These are phyloP conservation scores for Cyclotella cryptica DNA, from an alignment of 108 stramenopile genomes.

Conservation along the genomic window DNA sequence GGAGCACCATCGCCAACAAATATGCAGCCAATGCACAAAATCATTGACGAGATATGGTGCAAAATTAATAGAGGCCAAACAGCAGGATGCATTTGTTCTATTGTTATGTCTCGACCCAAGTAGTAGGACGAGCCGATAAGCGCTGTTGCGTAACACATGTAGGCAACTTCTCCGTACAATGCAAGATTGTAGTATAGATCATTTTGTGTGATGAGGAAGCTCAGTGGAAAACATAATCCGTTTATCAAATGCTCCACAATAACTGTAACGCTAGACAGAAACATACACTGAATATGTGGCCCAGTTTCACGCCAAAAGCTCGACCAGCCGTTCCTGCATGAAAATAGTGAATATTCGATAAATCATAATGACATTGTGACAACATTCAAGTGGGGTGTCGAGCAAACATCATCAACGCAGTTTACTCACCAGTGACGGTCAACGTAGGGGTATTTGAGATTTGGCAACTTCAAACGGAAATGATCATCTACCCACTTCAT, in stretches of 20 bases:
- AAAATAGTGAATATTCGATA: neutral
- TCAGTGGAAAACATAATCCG: constrained; percentile 33
- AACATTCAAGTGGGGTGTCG: neutral
- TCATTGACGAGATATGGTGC: constrained; percentile 38
- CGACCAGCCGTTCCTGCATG: constrained; percentile 50
- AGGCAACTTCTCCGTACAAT: constrained; percentile 42
- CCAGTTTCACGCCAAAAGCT: constrained; percentile 45
- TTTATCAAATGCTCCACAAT: constrained; percentile 41
- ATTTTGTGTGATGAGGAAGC: constrained; percentile 32
- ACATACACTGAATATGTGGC: constrained; percentile 40
- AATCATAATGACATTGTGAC: neutral
- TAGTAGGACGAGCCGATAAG: constrained; percentile 25
- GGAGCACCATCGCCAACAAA: constrained; percentile 23
- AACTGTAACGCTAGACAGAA: constrained; percentile 29
- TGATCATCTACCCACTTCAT: constrained; percentile 51
- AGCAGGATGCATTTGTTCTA: constrained; percentile 45
- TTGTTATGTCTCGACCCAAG: constrained; percentile 30
- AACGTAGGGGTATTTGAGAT: constrained; percentile 47
- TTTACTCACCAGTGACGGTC: constrained; percentile 41
- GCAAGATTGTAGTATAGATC: constrained; percentile 33
- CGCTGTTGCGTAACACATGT: constrained; percentile 31
- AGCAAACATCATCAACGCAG: neutral
- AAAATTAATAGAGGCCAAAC: constrained; percentile 42
- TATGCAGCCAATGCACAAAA: constrained; percentile 34
- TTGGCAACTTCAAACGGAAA: constrained; percentile 29